A percentile compares a stretch with the other conserved stretches of the same genome.
Evolutionary conservation across 2,329 filamentous ascomycete species (phyloP).

Genomic region (Epichloe scottii): DNA sequence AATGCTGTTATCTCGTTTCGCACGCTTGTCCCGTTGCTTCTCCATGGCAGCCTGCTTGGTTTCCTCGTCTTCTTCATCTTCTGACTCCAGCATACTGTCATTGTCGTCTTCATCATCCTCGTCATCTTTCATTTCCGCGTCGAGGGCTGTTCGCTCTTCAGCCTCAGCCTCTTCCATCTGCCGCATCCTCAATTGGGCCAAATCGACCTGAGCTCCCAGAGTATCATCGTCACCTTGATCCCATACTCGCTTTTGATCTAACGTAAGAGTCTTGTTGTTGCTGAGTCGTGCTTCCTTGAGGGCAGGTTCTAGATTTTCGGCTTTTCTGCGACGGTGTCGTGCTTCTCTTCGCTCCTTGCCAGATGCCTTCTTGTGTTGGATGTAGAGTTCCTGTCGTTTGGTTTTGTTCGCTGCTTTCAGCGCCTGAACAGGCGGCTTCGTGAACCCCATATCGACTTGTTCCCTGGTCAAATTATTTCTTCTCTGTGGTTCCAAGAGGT

Average conservation of each 20-base stretch:
- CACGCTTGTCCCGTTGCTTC: slow-evolving; percentile 32
- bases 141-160: slow-evolving; percentile 33
- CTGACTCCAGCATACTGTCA: slow-evolving; percentile 71
- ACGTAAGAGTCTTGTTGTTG: slow-evolving; percentile 66
- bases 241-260: slow-evolving; percentile 85
- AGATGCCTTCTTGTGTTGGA: slow-evolving; percentile 66
- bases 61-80: slow-evolving; percentile 40
- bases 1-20: slow-evolving; percentile 34
- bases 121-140: slow-evolving; percentile 28
- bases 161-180: slow-evolving; percentile 42
- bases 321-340: slow-evolving; percentile 67
- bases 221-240: slow-evolving; percentile 59
- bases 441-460: slow-evolving; percentile 19
- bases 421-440: slow-evolving; percentile 23
- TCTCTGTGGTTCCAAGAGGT: not conserved
- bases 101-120: slow-evolving; percentile 44
- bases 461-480: not conserved
- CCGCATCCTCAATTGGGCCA: slow-evolving; percentile 45
- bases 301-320: slow-evolving; percentile 72
- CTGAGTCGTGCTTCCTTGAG: slow-evolving; percentile 61
- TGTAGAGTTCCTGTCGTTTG: slow-evolving; percentile 62
- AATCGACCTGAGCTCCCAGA: slow-evolving; percentile 42
- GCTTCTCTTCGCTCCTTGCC: slow-evolving; percentile 65
- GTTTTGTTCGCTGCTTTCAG: slow-evolving; percentile 60
- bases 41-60: slow-evolving; percentile 30